Base-by-base conservation (phyloP, 306 rosid genomes). In the Hippophae tibetana region DNA sequence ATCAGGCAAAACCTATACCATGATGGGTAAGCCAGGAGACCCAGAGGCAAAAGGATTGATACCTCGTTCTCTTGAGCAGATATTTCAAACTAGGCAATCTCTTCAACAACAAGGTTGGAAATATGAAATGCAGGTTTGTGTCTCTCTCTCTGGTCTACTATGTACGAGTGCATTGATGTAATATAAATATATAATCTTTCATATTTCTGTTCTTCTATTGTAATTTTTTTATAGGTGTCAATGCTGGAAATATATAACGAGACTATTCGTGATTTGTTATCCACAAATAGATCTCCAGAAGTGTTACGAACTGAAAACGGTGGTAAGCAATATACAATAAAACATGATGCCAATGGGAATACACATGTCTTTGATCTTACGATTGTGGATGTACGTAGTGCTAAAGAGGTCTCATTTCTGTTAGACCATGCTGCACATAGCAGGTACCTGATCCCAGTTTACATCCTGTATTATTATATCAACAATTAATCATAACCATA, bases 191-290 rank as follows among this genome's bases (percentile, higher is more conserved):
- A 18, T 31, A 31, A 31, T 31, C 38, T 31, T 4, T 68, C 63
- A 65, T 53, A 31, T 53, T 8, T 66, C 70, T 67, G 40, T 31
- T 47, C 38, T 2, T 31, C 2, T 2, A 31, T 2, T 67, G 65
- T 54, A 47, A 52, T 27, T 48, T 64, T 5, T 46, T 31, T 31
- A 31, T 4, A 87, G 99, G 99, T 88, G 13, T 92, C 99, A 7
- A 92, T 92, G 99, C 67, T 92, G 90, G 99, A 92, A 77, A 92
- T 92, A 69, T 92, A 92, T 61, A 92, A 92, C 11, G 99, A 92
- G 76, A 87, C 89, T 7, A 71, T 92, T 65, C 95, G 95, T 7
- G 99, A 92, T 77, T 78, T 92, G 65, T 73, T 92, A 58, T 62
- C 86, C 54, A 77, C 89, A 13, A 88, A 76, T 66, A 79, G 69